Evolutionary conservation across 768 basidiomycete genomes (phyloP), one percentile per base, ranked within the genome.

Genomic region (Panaeolus papilionaceus): DNA sequence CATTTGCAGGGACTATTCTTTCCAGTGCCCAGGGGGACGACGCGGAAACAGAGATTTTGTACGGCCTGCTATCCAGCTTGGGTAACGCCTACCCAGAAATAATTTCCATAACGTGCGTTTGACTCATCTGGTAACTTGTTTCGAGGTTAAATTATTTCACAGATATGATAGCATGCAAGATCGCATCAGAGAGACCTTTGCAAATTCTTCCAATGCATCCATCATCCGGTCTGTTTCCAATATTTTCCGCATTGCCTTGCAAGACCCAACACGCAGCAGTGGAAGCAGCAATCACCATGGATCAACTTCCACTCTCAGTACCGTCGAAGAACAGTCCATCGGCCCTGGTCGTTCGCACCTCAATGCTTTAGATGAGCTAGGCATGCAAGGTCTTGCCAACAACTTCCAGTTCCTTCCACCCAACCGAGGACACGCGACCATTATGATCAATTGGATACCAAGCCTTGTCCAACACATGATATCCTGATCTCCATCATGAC

Each of bases 111-210:
- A 85, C 87, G 94, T 95, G 81, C 68, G 94, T 87, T 12, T 28
- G 42, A 47, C 18, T 71, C 45, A 16, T 7, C 5, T 23, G 14
- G 4, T n/a, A 63, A 45, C 18, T 54, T 62, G 44, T 9, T 18
- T 49, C 23, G 47, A 64, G 69, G 65, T 64, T 68, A 23, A 20
- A n/a, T 64, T 47, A 16, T 40, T 62, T 45, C 26, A 3, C 68
- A 95, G 94, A 18, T 94, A 92, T 69, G 93, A 94, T 47, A 85
- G 85, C 63, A 72, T 95, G 64, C 89, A 92, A 75, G 92, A 93
- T 66, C 88, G 86, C 68, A 88, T 95, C 73, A 89, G 87, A 71
- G 90, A 91, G 23, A 83, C 87, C 0, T 90, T 94, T 72, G 84
- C 89, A 18, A 89, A 85, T 66, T 89, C 90, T 3, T 88, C 90